Percentiles rank a stretch among this genome's conserved stretches.
phyloP scores from a whole-genome alignment of 345 rosid genomes.

The Boechera divaricarpa region DNA sequence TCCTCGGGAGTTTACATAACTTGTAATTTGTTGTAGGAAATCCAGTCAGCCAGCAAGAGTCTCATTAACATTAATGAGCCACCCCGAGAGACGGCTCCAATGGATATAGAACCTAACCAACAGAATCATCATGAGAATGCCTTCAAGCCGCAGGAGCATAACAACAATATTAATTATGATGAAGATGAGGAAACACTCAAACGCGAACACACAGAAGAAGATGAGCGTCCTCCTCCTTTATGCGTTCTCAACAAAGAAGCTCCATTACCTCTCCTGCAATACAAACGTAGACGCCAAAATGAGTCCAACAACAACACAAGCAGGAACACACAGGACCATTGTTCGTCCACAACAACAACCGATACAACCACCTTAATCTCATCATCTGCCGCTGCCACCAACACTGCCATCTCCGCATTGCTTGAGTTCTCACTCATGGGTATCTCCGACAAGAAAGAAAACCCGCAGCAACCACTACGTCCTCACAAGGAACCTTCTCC shows the following conservation, averaged over 20 bases:
- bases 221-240: slow-evolving; percentile 52
- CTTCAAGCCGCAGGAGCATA: slow-evolving; percentile 23
- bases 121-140: slow-evolving; percentile 19
- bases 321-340: slow-evolving; percentile 58
- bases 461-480: background rate
- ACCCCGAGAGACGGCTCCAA: slow-evolving; percentile 37
- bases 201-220: slow-evolving; percentile 42
- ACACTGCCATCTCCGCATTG: slow-evolving; percentile 73
- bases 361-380: slow-evolving; percentile 49
- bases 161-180: slow-evolving; percentile 1
- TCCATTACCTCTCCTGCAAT: slow-evolving; percentile 65
- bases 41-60: slow-evolving; percentile 39
- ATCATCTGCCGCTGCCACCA: slow-evolving; percentile 54
- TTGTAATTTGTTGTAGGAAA: slow-evolving; percentile 50
- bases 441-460: slow-evolving; percentile 33
- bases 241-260: slow-evolving; percentile 69
- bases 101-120: slow-evolving; percentile 38
- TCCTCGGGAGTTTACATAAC: background rate
- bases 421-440: slow-evolving; percentile 67
- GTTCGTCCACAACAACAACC: slow-evolving; percentile 68
- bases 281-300: slow-evolving; percentile 72
- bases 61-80: slow-evolving; percentile 48
- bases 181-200: slow-evolving; percentile 35
- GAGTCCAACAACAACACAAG: slow-evolving; percentile 62
- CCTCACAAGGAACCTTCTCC: slow-evolving; percentile 36